Evolutionary conservation across 2,329 filamentous ascomycete species (phyloP).

Genomic region (Pseudogymnoascus sp.): DNA sequence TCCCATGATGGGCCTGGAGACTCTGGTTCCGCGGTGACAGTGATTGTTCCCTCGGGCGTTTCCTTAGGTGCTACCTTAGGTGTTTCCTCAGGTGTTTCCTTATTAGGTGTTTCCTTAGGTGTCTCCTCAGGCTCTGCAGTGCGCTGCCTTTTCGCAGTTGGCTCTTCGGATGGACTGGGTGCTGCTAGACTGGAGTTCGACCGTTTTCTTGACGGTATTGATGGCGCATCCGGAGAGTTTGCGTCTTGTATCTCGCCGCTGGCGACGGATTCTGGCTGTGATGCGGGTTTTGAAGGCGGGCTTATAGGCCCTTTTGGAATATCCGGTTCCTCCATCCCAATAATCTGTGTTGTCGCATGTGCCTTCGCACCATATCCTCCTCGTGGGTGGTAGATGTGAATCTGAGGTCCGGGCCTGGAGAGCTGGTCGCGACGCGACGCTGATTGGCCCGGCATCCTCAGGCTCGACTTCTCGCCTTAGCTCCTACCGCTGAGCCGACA

Average conservation of each 20-base stretch:
- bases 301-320: background rate
- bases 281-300: background rate
- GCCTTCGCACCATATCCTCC: background rate
- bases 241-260: background rate
- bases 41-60: no score
- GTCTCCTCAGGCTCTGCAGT: background rate
- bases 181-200: background rate
- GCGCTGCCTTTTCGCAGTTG: background rate
- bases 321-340: conserved; percentile 1
- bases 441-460: conserved; percentile 11
- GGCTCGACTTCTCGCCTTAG: conserved; percentile 10
- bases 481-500: background rate
- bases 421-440: conserved; percentile 9
- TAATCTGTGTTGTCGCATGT: background rate
- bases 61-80: no score
- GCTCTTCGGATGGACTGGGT: background rate
- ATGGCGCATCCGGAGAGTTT: background rate
- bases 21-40: background rate
- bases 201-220: background rate
- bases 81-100: no score
- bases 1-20: background rate
- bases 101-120: no score
- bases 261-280: background rate
- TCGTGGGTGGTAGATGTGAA: background rate
- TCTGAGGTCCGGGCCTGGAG: background rate